Evolutionary conservation across 805 yeast genomes (phyloP).

Genomic region (Yarrowia osloensis): DNA sequence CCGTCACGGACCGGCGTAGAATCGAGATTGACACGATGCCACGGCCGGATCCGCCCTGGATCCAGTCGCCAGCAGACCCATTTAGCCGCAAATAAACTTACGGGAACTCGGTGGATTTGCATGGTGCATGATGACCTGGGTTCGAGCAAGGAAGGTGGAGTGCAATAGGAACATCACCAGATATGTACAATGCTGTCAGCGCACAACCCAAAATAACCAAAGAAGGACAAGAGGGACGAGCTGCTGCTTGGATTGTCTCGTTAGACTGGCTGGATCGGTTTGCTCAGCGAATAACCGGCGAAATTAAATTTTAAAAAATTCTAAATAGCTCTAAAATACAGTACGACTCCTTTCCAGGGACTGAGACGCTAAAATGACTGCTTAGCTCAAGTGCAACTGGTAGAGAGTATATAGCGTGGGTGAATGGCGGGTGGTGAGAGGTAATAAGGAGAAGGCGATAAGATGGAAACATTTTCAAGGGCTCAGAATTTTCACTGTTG

Average conservation of each 20-base stretch:
- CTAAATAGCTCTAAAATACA: background rate
- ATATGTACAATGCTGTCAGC: background rate
- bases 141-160: background rate
- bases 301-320: constrained; percentile 1
- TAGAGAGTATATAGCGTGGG: too few species aligned
- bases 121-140: background rate
- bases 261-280: too few species aligned
- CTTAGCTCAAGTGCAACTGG: too few species aligned
- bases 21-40: background rate
- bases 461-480: too few species aligned
- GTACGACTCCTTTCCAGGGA: background rate
- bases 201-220: background rate
- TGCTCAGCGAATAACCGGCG: too few species aligned
- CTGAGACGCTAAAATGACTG: background rate
- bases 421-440: too few species aligned
- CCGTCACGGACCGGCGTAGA: background rate
- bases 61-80: background rate
- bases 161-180: too few species aligned
- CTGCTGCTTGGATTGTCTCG: too few species aligned
- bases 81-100: constrained; percentile 20
- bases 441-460: too few species aligned
- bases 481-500: too few species aligned
- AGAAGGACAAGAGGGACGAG: too few species aligned
- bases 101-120: constrained; percentile 14
- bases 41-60: background rate